phyloP scores from a whole-genome alignment of 1,284 basidiomycete genomes.

The Athelia sp. region DNA sequence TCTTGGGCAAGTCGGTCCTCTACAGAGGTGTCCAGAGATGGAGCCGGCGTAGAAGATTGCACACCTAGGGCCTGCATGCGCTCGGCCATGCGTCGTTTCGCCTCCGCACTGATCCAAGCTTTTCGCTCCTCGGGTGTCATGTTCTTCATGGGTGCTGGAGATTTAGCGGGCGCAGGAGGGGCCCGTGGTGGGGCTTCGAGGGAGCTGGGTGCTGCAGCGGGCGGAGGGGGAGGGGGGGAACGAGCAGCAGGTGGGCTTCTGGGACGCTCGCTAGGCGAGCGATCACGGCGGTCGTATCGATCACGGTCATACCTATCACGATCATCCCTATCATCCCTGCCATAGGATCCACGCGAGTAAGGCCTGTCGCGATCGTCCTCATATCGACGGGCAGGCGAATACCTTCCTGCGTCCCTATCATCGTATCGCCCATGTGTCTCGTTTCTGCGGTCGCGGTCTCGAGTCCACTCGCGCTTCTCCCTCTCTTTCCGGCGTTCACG shows the following conservation, averaged over 20 bases:
- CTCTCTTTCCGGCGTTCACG: constrained; percentile 73
- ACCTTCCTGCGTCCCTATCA: constrained; percentile 38
- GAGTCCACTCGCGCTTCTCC: constrained; percentile 75
- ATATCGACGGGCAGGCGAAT: constrained; percentile 33
- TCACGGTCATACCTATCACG: constrained; percentile 26
- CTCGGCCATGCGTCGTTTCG: constrained; percentile 80
- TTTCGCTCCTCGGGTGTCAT: constrained; percentile 86
- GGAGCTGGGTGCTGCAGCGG: constrained; percentile 31
- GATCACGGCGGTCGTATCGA: constrained; percentile 25
- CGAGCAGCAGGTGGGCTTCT: constrained; percentile 45
- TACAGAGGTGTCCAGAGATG: constrained; percentile 68
- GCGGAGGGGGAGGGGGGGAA: constrained; percentile 44
- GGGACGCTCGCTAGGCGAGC: constrained; percentile 36
- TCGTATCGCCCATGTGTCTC: constrained; percentile 72
- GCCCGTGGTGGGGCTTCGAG: constrained; percentile 36
- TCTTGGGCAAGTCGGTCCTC: constrained; percentile 82
- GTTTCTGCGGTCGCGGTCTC: constrained; percentile 85
- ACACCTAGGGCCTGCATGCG: constrained; percentile 87
- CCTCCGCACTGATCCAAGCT: constrained; percentile 79
- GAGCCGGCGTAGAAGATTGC: constrained; percentile 42
- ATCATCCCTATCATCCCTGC: constrained; percentile 21
- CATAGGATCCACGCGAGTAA: constrained; percentile 28
- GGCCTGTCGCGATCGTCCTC: constrained; percentile 30
- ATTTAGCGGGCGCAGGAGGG: constrained; percentile 37
- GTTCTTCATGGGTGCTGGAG: constrained; percentile 57